phyloP scores from a whole-genome alignment of 1,284 basidiomycete genomes.

The Austroboletus niveus region DNA sequence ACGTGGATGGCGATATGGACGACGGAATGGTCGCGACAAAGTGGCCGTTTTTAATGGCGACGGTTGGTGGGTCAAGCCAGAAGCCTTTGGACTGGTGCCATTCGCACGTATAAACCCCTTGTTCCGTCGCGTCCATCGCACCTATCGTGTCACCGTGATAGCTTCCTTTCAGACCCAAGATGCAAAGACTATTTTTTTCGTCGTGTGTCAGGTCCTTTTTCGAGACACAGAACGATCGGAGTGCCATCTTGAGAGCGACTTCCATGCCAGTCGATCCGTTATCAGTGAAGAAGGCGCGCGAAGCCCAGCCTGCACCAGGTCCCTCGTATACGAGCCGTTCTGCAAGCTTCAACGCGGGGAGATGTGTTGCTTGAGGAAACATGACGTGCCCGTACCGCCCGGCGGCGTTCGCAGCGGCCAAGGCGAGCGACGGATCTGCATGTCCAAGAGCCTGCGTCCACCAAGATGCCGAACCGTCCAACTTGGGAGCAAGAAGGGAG shows the following conservation, averaged over 20 bases:
- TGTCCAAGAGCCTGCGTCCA: slow-evolving; percentile 97
- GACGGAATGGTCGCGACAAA: slow-evolving; percentile 61
- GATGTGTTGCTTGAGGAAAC: slow-evolving; percentile 87
- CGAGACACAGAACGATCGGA: slow-evolving; percentile 66
- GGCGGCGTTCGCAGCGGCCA: slow-evolving; percentile 87
- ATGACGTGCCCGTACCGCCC: slow-evolving; percentile 97
- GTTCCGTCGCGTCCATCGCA: slow-evolving; percentile 92
- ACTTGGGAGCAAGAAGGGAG: slow-evolving; percentile 66
- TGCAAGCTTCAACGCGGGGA: slow-evolving; percentile 79
- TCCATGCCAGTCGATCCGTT: slow-evolving; percentile 97
- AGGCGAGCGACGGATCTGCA: slow-evolving; percentile 70
- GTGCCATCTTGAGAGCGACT: slow-evolving; percentile 94
- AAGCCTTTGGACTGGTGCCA: slow-evolving; percentile 93
- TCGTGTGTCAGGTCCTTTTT: slow-evolving; percentile 30
- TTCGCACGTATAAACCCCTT: slow-evolving; percentile 92
- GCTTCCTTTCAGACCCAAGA: slow-evolving; percentile 88
- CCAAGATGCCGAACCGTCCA: slow-evolving; percentile 96
- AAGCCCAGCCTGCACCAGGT: slow-evolving; percentile 87
- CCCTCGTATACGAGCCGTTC: slow-evolving; percentile 69
- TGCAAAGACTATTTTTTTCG: slow-evolving; percentile 65
- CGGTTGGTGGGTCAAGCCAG: slow-evolving; percentile 90
- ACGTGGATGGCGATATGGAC: slow-evolving; percentile 40
- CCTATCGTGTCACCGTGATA: slow-evolving; percentile 99
- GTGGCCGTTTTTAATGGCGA: slow-evolving; percentile 65
- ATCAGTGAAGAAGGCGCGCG: slow-evolving; percentile 90